Evolutionary conservation across 2,329 filamentous ascomycete genomes (phyloP), one percentile per base, ranked within the genome.

Genomic region (Talaromyces atroroseus): DNA sequence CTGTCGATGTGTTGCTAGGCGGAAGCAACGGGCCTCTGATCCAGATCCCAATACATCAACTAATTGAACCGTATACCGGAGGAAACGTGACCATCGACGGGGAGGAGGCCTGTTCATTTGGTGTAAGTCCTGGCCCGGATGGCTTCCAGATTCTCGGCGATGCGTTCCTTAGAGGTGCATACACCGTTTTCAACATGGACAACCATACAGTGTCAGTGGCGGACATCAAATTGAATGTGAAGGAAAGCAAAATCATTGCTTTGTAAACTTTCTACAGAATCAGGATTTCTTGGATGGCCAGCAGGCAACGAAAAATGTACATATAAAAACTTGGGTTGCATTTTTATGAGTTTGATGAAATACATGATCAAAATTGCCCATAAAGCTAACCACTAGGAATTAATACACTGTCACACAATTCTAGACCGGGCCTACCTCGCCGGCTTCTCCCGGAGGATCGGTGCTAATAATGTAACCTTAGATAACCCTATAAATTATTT

Each of bases 111-210:
- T 49, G 48, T 18, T 49, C 48, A 5, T 49, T 38, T 12, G 48
- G 48, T n/a, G 26, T 49, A 34, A 49, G 48, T 36, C 48, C 18
- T 3, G 48, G 48, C 11, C 48, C 48, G 29, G 48, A 38, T 49
- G 48, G 18, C 4, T 49, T 49, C 14, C 24, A 49, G 32, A 24
- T 49, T 36, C 48, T 49, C 48, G 48, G 48, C 21, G 48, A 49
- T 49, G 48, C 48, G n/a, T 49, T 49, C 48, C 32, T 49, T 24
- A 49, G 23, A 29, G 48, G 48, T 36, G 48, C 48, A 20, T 49
- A 49, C 20, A 36, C 20, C 14, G 8, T 49, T 29, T 49, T 49
- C 32, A 34, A 49, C 18, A 36, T 36, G 48, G 48, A 49, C 34
- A 49, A 34, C 5, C 29, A 49, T 21, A 34, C 48, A 20, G 48